Base-by-base conservation (phyloP, 805 yeast genomes). In the Candida anglica region DNA sequence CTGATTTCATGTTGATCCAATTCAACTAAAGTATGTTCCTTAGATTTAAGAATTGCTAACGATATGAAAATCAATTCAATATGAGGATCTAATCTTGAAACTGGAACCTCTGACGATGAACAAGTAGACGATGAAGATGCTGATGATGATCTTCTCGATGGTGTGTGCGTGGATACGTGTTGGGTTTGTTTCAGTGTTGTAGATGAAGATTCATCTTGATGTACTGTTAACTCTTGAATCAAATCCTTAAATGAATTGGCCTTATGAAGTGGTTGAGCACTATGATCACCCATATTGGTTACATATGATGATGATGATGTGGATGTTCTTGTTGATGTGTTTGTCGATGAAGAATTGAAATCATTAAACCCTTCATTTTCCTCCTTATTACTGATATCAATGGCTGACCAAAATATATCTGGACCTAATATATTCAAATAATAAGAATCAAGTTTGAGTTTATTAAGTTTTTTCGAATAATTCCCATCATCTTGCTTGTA, bases 1-100 rank as follows among this genome's bases (percentile, higher is more conserved):
- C 88, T 69, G 28, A 87, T 86, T 58, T 89, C 98, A 42, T 85
- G 79, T 53, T 86, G 95, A 50, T 89, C 98, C 43, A 88, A 79
- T 53, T 89, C 97, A 43, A 86, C 71, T 35, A 89, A 68, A 25
- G 83, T 77, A 45, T 77, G 77, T 46, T 84, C 89, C 56, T 82
- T 81, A 33, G 91, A 79, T 56, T 86, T 86, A 43, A 89, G 63
- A 25, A 89, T 74, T 1, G 96, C 86, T 30, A 88, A 63, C 31
- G 86, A 78, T 3, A 85, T 74, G 50, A 87, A 89, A 1, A 84
- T 60, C 21, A 87, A 69, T 60, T 84, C 88, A 19, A 81, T 69
- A 50, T 86, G 95, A 1, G 87, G 83, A 50, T 83, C 86, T 15
- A 84, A 60, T 32, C 69, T 64, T 0, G 88, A 72, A 56, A 75